Base-by-base conservation (phyloP, 1,284 basidiomycete species). In the Grifola frondosa region DNA sequence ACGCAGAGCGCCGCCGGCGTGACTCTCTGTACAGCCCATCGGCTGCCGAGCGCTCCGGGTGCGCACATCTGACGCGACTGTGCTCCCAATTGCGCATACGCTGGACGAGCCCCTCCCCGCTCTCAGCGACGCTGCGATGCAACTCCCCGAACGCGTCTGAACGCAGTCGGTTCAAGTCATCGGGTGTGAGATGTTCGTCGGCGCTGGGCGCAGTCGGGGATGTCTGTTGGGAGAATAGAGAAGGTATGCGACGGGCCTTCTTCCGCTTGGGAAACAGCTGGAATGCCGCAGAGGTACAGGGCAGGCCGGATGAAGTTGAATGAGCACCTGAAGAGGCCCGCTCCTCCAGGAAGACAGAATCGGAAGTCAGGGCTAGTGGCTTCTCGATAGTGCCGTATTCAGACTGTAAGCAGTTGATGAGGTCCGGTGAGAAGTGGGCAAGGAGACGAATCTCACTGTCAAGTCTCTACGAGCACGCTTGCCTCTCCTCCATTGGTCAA, bases 21-120 rank as follows among this genome's bases (percentile, higher is more conserved):
- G 42, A 37, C 16, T 38, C 21, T 20, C 39, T 28, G 17, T 29
- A 36, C 28, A 25, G 41, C 13, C 42, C 42, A 21, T 46, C 43
- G 31, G 40, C 28, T 22, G 44, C 37, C 40, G 44, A 26, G 44
- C 39, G 37, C 8, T 48, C 42, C 23, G 44, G 30, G 28, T 68
- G 64, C 13, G 63, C 58, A 30, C 65, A 60, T 55, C 65, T 64
- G 30, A 71, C 71, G 38, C 78, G 68, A 22, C 70, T 68, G 37
- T 69, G 64, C 59, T 87, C 84, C 58, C 78, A 81, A 50, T 84
- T 79, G 42, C 80, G 80, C 84, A 87, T 87, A 42, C 81, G 78
- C 42, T 69, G 74, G n/a, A 87, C 73, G 35, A 87, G 71, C 11
- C 79, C 77, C 53, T 86, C 83, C 21, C 78, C 81, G 49, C 69